A percentile compares a stretch with the other conserved stretches of the same genome.
Evolutionary conservation across 441 rosid species (phyloP).

Genomic region (Cnidoscolus chayamansa): DNA sequence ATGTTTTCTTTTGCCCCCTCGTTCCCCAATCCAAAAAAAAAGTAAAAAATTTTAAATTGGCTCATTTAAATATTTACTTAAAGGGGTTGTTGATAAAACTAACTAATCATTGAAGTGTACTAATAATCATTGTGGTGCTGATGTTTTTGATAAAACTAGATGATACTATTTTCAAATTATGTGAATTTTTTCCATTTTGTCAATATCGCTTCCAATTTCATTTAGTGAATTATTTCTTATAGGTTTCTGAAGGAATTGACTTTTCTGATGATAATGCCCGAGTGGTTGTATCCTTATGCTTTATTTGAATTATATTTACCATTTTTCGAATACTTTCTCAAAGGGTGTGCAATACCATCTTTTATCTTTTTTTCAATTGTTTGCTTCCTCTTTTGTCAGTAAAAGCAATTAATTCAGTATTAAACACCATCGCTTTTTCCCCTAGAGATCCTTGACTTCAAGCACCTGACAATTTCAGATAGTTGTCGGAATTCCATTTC

Average conservation of each 20-base stretch:
- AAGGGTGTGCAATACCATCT: neutral
- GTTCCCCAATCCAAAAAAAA: too few species aligned
- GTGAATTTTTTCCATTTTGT: neutral
- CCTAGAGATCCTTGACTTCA: conserved; percentile 24
- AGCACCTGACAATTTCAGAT: conserved; percentile 66
- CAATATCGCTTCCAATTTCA: neutral
- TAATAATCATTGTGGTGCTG: neutral
- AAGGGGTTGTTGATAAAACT: neutral
- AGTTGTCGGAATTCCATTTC: conserved; percentile 96
- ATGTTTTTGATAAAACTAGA: neutral
- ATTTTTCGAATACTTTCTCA: conserved; percentile 13
- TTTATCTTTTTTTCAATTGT: neutral
- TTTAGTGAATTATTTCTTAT: conserved; percentile 28
- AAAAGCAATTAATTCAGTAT: conserved; percentile 8
- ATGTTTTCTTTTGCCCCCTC: too few species aligned
- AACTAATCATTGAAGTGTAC: too few species aligned
- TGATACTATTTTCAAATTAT: neutral
- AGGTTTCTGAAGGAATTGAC: conserved; percentile 99
- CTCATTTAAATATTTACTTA: neutral
- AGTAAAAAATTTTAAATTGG: neutral
- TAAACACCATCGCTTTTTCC: conserved; percentile 8
- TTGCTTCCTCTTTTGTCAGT: conserved; percentile 5
- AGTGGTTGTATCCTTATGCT: conserved; percentile 84
- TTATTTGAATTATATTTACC: conserved; percentile 18
- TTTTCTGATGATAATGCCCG: conserved; percentile 97